phyloP scores from a whole-genome alignment of 352 stramenopile genomes.

The Globisporangium middletonii region DNA sequence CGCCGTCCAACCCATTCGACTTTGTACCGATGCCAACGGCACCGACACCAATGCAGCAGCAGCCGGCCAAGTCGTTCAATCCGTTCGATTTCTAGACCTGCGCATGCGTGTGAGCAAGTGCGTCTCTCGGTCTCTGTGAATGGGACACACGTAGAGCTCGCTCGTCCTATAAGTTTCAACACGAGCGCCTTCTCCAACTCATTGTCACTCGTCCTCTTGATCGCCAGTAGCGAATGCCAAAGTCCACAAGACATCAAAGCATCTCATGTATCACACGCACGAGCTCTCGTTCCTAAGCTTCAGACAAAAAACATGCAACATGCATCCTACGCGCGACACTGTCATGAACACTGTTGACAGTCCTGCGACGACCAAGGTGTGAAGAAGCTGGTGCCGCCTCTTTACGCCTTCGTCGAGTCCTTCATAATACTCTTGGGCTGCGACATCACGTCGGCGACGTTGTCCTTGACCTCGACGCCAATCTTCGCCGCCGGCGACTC shows the following conservation, averaged over 20 bases:
- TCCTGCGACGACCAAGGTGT: neutral
- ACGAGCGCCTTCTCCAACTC: too few relatives aligned
- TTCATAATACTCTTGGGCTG: conserved; percentile 18
- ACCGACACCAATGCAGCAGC: neutral
- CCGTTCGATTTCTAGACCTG: conserved; percentile 38
- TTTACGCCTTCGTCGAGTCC: conserved; percentile 13
- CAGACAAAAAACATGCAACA: too few relatives aligned
- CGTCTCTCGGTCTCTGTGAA: neutral
- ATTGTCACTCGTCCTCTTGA: too few relatives aligned
- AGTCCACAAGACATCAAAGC: too few relatives aligned
- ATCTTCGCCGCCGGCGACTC: conserved; percentile 8
- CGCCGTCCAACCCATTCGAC: conserved; percentile 29
- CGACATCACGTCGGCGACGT: conserved; percentile 12
- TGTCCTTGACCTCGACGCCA: conserved; percentile 12
- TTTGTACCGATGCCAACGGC: conserved; percentile 3
- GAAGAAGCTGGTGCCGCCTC: neutral
- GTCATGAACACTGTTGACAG: too few relatives aligned
- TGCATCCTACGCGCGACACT: too few relatives aligned
- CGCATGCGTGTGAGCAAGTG: too few relatives aligned
- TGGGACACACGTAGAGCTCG: neutral
- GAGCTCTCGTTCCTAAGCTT: too few relatives aligned
- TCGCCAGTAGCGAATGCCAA: too few relatives aligned
- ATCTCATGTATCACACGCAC: too few relatives aligned
- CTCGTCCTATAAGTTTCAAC: neutral
- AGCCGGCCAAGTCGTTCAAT: conserved; percentile 32